Evolutionary conservation across 805 yeast genomes (phyloP).

Genomic region (Yarrowia sp.): DNA sequence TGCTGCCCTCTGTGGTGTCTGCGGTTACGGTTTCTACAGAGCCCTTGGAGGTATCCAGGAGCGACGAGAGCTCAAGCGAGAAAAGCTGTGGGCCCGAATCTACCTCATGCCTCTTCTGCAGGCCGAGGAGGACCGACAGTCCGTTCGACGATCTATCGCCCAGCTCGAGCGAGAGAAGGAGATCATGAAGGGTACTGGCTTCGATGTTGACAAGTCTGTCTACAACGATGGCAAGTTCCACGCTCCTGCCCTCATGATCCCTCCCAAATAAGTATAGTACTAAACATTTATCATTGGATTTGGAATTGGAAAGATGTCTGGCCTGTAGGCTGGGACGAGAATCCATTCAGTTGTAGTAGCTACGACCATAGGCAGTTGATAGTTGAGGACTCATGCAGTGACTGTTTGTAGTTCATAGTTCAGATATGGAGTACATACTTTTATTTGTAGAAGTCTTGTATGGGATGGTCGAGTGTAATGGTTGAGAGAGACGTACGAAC

Average conservation of each 20-base stretch:
- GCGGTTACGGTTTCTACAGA: slow-evolving; percentile 70
- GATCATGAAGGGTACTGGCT: slow-evolving; percentile 60
- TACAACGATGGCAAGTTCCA: slow-evolving; percentile 47
- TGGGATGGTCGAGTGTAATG: no score
- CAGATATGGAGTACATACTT: no score
- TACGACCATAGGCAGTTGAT: no score
- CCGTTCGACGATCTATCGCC: slow-evolving; percentile 65
- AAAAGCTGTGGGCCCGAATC: slow-evolving; percentile 73
- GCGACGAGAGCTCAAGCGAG: slow-evolving; percentile 67
- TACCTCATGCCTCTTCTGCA: slow-evolving; percentile 66
- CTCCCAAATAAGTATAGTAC: slow-evolving; percentile 25
- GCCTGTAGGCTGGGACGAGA: no score
- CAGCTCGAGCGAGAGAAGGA: slow-evolving; percentile 67
- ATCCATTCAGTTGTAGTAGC: no score
- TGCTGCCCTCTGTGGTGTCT: slow-evolving; percentile 57
- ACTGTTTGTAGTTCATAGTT: no score
- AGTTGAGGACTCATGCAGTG: no score
- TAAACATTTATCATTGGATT: slow-evolving; percentile 11
- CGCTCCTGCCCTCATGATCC: slow-evolving; percentile 34
- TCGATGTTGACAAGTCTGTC: slow-evolving; percentile 52
- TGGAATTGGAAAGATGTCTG: background rate
- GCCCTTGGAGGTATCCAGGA: slow-evolving; percentile 67
- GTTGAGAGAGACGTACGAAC: no score
- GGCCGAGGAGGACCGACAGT: slow-evolving; percentile 80
- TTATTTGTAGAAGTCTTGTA: no score